Evolutionary conservation across 2,329 filamentous ascomycete species (phyloP), one percentile per base, ranked within the genome.

Genomic region (Tothia fuscella): DNA sequence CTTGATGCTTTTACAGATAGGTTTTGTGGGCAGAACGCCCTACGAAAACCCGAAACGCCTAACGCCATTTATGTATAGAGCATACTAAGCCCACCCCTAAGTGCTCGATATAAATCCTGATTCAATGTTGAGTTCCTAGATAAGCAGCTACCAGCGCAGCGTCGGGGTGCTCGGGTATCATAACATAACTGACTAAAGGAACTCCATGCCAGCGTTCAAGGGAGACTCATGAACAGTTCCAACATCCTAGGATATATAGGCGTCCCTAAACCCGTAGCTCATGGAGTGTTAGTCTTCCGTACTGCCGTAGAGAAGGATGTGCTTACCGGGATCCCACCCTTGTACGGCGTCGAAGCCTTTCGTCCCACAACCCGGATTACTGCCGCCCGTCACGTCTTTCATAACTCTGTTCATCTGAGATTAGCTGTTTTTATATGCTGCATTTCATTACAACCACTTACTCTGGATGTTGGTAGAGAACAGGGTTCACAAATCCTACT

Each of bases 401-500:
- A 42, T 42, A 9, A 42, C 31, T 25, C 39, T 42, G 16, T 13
- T 3, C 12, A 30, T 21, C 10, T 32, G 19, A 16, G 14, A 20
- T 17, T 4, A 16, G 9, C 16, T 10, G 14, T 10, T 9, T 12
- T 16, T 17, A 35, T 17, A 16, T 29, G 32, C 10, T 17, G 16
- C 10, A 35, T 12, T 7, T 17, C 26, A 34, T n/a, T 3, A 10
- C 17, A 34, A 19, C 13, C 3, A 42, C 39, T 35, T 19, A 42
- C 39, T 42, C 29, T 10, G 39, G 39, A 36, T 42, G 29, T 17
- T 42, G 33, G 50, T 75, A 76, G 3, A 75, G 51, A 64, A 67
- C 72, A 0, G 70, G 71, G 47, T 75, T 75, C 22, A 75, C 46
- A 58, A 74, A 74, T 0, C 72, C 72, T 41, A 74, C 52, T 0